A percentile compares a stretch with the other conserved stretches of the same genome.
Conservation (phyloP, 768 basidiomycete genomes). For the Lentinula raphanica region DNA sequence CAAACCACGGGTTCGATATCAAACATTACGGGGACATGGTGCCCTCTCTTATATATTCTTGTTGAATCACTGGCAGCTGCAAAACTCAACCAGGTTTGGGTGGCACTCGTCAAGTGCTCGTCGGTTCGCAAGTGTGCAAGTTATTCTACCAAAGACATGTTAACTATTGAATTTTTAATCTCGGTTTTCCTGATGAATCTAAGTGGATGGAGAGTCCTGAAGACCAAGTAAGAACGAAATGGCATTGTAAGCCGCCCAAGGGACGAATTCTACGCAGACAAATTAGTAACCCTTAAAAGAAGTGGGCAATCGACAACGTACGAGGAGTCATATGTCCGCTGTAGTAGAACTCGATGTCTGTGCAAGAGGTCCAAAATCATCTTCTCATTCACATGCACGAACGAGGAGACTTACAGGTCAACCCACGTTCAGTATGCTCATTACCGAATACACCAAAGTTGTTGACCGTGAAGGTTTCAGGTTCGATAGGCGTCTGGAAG, state of each 20-base stretch:
- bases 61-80: too few species aligned
- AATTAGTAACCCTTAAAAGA: constrained; percentile 2
- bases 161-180: too few species aligned
- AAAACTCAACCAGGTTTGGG: too few species aligned
- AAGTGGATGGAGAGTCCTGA: constrained; percentile 35
- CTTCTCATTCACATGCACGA: neutral
- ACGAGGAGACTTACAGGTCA: constrained; percentile 45
- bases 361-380: neutral
- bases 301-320: constrained; percentile 21
- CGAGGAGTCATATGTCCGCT: constrained; percentile 60
- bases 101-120: too few species aligned
- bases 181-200: too few species aligned
- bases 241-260: constrained; percentile 41
- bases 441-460: constrained; percentile 59
- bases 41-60: too few species aligned
- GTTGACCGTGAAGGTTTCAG: constrained; percentile 59
- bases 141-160: too few species aligned
- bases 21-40: too few species aligned
- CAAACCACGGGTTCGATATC: too few species aligned
- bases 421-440: constrained; percentile 55
- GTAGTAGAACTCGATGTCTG: constrained; percentile 53
- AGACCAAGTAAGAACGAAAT: constrained; percentile 41
- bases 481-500: constrained; percentile 56
- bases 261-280: constrained; percentile 40
- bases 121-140: too few species aligned